Base-by-base conservation (phyloP, 2,329 filamentous ascomycete species). In the Hypoxylon sp. region DNA sequence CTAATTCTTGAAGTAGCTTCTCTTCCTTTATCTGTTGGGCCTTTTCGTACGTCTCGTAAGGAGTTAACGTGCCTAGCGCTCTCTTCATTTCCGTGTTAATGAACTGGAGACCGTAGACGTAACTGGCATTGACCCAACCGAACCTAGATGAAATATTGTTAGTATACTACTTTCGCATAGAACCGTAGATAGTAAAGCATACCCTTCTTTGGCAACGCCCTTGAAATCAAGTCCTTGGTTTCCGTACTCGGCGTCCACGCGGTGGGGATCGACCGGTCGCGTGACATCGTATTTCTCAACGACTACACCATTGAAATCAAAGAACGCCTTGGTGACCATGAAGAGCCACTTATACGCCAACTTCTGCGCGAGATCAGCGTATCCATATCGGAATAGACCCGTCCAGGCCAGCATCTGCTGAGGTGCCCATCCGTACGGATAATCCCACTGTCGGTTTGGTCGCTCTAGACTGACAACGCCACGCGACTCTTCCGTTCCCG, bases 221-320 rank as follows among this genome's bases (percentile, higher is more conserved):
- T 95, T 96, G 76, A 97, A 97, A 69, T 97, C 90, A 38, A 89
- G 78, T 2, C 94, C 94, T 71, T 99, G 94, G 72, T 99, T 99
- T 5, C 94, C 94, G 68, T 99, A 99, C 74, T 99, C 94, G 51
- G 93, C 94, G 71, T 95, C 91, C 8, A 97, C 94, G 56, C 89
- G 87, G 73, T 97, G 94, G 26, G 94, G 92, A 66, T 96, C 92
- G 48, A 92, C 85, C 4, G 89, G 87, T 48, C 90, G 79, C 13
- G 93, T 97, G 53, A 99, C 94, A 72, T 99, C 90, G 75, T 99
- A 99, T 76, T 99, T 99, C 74, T 99, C 94, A 4, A 97, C 94
- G 1, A 99, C 93, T 6, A 97, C 91, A 27, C 94, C 94, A 68
- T 97, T 97, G 78, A 93, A 97, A 71, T 99, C 93, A 54, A 97